phyloP scores from a whole-genome alignment of 306 rosid species.

The Dryas octopetala region DNA sequence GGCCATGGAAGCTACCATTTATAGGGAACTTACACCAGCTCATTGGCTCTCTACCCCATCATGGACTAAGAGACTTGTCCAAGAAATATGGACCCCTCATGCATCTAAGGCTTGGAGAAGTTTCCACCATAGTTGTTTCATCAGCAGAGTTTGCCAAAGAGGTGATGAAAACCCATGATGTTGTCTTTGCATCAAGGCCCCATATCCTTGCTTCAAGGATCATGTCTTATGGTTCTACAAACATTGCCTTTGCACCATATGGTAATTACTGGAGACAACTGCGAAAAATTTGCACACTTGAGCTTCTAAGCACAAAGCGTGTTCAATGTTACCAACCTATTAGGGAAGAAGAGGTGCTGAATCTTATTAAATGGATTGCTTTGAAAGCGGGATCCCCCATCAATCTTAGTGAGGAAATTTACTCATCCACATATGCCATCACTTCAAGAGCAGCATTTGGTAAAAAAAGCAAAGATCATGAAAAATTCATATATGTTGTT shows the following conservation, averaged over 20 bases:
- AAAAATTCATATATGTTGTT: conserved; percentile 5
- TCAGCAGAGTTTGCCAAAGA: no score
- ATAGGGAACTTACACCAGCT: no score
- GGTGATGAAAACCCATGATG: no score
- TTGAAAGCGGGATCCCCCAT: conserved; percentile 17
- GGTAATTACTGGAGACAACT: background rate
- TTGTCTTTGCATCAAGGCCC: conserved; percentile 9
- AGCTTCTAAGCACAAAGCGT: conserved; percentile 28
- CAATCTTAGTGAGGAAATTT: conserved; percentile 21
- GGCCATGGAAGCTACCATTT: no score
- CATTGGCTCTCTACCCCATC: no score
- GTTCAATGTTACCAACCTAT: conserved; percentile 17
- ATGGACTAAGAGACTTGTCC: no score
- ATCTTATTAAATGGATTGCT: background rate
- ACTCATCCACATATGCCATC: background rate
- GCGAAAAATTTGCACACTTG: conserved; percentile 25
- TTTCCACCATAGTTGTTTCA: no score
- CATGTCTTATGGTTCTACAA: background rate
- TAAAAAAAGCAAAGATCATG: conserved; percentile 19
- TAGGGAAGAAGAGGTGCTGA: conserved; percentile 31
- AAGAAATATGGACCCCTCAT: no score
- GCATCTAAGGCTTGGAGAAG: no score
- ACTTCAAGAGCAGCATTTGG: conserved; percentile 36
- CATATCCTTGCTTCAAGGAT: conserved; percentile 6
- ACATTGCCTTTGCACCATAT: background rate